Base-by-base conservation (phyloP, 2,329 filamentous ascomycete species). In the Tolypocladium album region DNA sequence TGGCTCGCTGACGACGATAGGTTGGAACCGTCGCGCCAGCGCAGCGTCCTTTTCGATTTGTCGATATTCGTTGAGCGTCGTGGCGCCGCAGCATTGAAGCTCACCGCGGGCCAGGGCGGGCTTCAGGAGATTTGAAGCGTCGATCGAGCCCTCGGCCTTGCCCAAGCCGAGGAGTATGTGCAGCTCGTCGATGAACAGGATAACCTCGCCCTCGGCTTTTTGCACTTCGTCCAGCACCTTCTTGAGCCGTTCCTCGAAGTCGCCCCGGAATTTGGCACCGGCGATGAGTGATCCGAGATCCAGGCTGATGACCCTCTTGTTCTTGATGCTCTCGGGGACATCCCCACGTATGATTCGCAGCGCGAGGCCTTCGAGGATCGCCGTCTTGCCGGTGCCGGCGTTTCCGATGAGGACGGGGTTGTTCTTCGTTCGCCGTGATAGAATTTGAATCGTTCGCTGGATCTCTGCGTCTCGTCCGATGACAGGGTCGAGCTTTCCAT, bases 11-110 rank as follows among this genome's bases (percentile, higher is more conserved):
- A 99, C 92, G 42, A 91, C 75, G 60, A 99, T 96, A 0, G 94
- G 92, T 69, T 99, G 94, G 72, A 99, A 97, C 61, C 94, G 84
- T 66, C 94, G 82, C 11, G 94, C 94, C 24, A 99, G 78, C 0
- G 94, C 94, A 36, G 93, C 92, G 69, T 97, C 94, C 74, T 97
- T 97, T 72, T 97, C 94, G 63, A 99, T 97, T 67, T 86, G 80
- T 27, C 94, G 86, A 69, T 97, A 99, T 70, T 99, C 94, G 64
- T 88, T 89, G 40, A 97, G 76, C 0, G 94, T 99, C 0, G 94
- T 97, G 3, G 94, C 94, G 63, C 94, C 93, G 68, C 92, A 96
- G 76, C 92, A 96, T 74, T 97, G 94, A 5, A 97, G 81, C 64
- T 97, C 92, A 47, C 94, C 94, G 64, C 94, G 82, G 0, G 92